Conservation (phyloP, 2,329 filamentous ascomycete species). For the Xylaria sp. region DNA sequence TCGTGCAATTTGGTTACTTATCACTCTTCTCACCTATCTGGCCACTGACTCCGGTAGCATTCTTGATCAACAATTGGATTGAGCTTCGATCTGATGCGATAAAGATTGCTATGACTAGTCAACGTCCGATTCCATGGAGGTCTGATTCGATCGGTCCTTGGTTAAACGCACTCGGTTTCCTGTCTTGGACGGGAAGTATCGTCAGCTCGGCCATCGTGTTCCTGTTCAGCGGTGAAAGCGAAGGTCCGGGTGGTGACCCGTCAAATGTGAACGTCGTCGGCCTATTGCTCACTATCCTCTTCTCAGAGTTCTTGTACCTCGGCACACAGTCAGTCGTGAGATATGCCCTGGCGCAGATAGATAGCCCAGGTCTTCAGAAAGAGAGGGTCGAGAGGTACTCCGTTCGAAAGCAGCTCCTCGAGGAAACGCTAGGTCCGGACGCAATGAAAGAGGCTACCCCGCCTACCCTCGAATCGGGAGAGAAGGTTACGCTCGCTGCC, state of each 20-base stretch:
- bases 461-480: conserved; percentile 56
- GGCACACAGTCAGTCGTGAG: conserved; percentile 74
- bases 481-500: conserved; percentile 67
- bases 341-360: conserved; percentile 76
- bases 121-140: conserved; percentile 86
- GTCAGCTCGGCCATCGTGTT: conserved; percentile 88
- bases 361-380: conserved; percentile 84
- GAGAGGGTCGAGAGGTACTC: conserved; percentile 82
- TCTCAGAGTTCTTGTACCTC: conserved; percentile 91
- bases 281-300: conserved; percentile 79
- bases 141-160: conserved; percentile 95
- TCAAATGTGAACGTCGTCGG: conserved; percentile 79
- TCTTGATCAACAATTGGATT: conserved; percentile 94
- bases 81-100: conserved; percentile 91
- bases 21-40: conserved; percentile 91
- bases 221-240: conserved; percentile 76
- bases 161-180: conserved; percentile 81
- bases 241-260: conserved; percentile 69
- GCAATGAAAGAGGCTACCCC: conserved; percentile 55
- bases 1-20: conserved; percentile 83
- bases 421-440: conserved; percentile 70
- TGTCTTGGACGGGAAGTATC: conserved; percentile 92
- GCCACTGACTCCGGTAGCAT: conserved; percentile 89
- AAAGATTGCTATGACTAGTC: conserved; percentile 90
- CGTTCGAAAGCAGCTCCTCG: conserved; percentile 78